These are phyloP conservation scores for Sporisorium reilianum DNA, from an alignment of 1,284 basidiomycete genomes.

Conservation along the genomic window DNA sequence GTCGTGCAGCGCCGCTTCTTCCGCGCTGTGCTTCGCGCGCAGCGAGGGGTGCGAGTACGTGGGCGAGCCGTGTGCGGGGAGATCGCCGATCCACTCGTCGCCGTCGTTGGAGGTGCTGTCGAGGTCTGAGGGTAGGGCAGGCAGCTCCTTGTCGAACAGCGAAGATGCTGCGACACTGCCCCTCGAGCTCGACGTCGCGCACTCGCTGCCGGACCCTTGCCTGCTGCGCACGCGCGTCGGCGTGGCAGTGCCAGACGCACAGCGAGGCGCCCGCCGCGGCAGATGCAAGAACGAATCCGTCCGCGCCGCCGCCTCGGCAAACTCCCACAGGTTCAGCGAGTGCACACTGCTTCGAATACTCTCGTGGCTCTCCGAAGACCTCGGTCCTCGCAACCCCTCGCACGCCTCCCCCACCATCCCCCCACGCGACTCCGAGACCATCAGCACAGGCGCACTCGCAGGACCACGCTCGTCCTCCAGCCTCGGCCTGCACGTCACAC, in stretches of 20 bases:
- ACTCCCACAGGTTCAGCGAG: slow-evolving; percentile 14
- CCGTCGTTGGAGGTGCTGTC: background rate
- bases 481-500: background rate
- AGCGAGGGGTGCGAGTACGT: background rate
- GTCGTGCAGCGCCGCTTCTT: slow-evolving; percentile 16
- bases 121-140: slow-evolving; percentile 3
- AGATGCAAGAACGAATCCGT: slow-evolving; percentile 11
- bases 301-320: slow-evolving; percentile 6
- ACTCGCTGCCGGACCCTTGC: slow-evolving; percentile 7
- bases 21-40: background rate
- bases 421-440: background rate
- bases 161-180: slow-evolving; percentile 15
- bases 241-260: background rate
- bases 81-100: slow-evolving; percentile 5
- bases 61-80: slow-evolving; percentile 9
- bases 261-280: background rate
- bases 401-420: background rate
- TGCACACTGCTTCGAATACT: slow-evolving; percentile 20
- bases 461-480: background rate
- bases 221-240: slow-evolving; percentile 9
- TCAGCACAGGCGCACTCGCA: background rate
- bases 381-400: background rate
- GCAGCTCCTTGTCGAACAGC: slow-evolving; percentile 35
- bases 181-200: slow-evolving; percentile 16
- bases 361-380: slow-evolving; percentile 14